Base-by-base conservation (phyloP, 2,329 filamentous ascomycete genomes). In the Colletotrichum filicis region DNA sequence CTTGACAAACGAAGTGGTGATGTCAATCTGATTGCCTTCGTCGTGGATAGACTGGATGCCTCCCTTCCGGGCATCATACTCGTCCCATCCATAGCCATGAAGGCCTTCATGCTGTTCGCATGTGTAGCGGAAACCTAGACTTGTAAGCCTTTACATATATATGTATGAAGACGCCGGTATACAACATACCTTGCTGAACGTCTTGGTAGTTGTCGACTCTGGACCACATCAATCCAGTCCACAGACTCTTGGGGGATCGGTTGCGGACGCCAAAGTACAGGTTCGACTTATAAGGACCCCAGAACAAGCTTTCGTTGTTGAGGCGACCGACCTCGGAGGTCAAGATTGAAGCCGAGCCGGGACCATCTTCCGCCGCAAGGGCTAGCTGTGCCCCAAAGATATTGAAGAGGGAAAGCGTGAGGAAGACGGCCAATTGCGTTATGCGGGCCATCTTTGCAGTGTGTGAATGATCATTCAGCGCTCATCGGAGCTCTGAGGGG, bases 81-180 rank as follows among this genome's bases (percentile, higher is more conserved):
- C 94, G 79, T 98, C 95, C 97, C 97, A 99, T 74, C 97, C 97
- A 82, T 99, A 99, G 68, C 96, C 96, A 60, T 91, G 93, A 89
- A 99, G 97, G 76, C 93, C 93, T 81, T 97, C 95, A 81, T 97
- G 91, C 82, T 99, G 97, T 82, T 98, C 97, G 84, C 97, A 99
- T 0, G 97, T 98, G 82, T 98, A 95, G 76, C 97, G 92, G 78
- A 98, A 93, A 78, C 92, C 94, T 97, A 19, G n/a, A 3, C n/a
- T 26, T 56, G 35, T 53, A 55, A 58, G 53, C 37, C 49, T 32
- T n/a, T 14, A 37, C 9, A 58, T 19, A 35, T n/a, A 58, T 19
- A 35, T n/a, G 16, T n/a, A 1, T 26, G 7, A 35, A 57, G 4
- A 8, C 12, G 14, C 0, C 35, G 63, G 4, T 22, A 26, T 14